Evolutionary conservation across 1,284 basidiomycete species (phyloP), one percentile per base, ranked within the genome.

Genomic region (Inonotus hispidus): DNA sequence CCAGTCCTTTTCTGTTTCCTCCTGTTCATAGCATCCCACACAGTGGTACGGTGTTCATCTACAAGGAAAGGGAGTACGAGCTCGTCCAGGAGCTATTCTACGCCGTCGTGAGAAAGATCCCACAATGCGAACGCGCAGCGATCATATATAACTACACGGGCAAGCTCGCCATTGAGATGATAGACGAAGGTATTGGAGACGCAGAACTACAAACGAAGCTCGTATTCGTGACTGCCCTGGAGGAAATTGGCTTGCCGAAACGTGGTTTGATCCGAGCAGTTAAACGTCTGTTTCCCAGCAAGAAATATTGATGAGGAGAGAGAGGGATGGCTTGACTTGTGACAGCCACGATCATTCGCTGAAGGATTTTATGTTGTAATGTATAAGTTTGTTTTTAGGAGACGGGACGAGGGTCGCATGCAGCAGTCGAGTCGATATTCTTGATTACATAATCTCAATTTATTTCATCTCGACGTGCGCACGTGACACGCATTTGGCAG

Each of bases 81-180:
- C 46, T 57, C 38, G 41, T 62, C 11, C 60, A 62, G 32, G 61
- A 62, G 38, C 35, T 58, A 11, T 62, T 62, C 56, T 58, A 58
- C 43, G 61, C 61, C 11, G 29, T 58, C 25, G 61, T 62, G 25
- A 56, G 61, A 6, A 54, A 56, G n/a, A 62, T 49, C 11, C 61
- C 61, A n/a, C 38, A n/a, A 3, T 27, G 38, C n/a, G 52, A 53
- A 11, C 61, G 61, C 35, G 53, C 47, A 23, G 61, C 61, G 11
- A 29, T 62, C 27, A 32, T 62, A 6, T 59, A 47, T 57, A 62
- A 62, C 53, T 56, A 53, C 27, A 55, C 45, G 7, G 50, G 39
- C 11, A 59, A 59, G 8, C 61, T 52, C 8, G 56, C 52, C 27
- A 53, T 62, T 0, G 61, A 62, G 50, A 53, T 62, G 56, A 37